Conservation (phyloP, 1,284 basidiomycete species). For the Apiotrichum sp. region DNA sequence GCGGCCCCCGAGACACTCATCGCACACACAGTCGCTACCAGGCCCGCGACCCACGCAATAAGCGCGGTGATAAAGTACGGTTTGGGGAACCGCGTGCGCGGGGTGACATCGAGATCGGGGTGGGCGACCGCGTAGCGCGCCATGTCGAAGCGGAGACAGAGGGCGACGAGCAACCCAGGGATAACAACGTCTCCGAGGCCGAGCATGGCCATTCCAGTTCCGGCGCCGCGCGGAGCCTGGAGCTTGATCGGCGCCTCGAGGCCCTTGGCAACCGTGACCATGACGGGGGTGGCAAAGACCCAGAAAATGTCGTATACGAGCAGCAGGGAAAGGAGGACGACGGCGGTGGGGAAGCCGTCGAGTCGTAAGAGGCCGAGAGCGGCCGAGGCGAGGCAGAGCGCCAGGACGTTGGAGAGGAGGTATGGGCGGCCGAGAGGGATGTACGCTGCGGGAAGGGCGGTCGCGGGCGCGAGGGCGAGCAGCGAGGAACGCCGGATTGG, state of each 20-base stretch:
- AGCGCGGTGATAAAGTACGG: slow-evolving; percentile 75
- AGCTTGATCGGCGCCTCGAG: slow-evolving; percentile 93
- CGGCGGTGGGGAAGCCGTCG: slow-evolving; percentile 85
- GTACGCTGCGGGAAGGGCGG: slow-evolving; percentile 65
- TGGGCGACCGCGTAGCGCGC: slow-evolving; percentile 34
- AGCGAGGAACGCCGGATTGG: slow-evolving; percentile 52
- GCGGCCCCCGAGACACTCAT: slow-evolving; percentile 77
- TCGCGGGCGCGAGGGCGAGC: slow-evolving; percentile 58
- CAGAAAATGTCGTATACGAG: slow-evolving; percentile 76
- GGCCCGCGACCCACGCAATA: slow-evolving; percentile 69
- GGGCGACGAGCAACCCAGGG: slow-evolving; percentile 75
- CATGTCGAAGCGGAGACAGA: slow-evolving; percentile 83
- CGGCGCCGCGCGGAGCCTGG: slow-evolving; percentile 65
- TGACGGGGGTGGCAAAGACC: slow-evolving; percentile 56
- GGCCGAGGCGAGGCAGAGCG: slow-evolving; percentile 75
- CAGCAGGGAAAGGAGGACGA: slow-evolving; percentile 68
- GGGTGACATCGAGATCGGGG: slow-evolving; percentile 26
- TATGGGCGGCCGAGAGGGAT: slow-evolving; percentile 60
- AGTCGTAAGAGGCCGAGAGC: slow-evolving; percentile 75
- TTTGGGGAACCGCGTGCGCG: slow-evolving; percentile 53
- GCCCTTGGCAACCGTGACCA: slow-evolving; percentile 86
- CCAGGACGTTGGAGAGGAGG: slow-evolving; percentile 71
- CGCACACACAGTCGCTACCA: slow-evolving; percentile 72
- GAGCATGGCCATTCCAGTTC: slow-evolving; percentile 73
- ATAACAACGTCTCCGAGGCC: slow-evolving; percentile 69